Evolutionary conservation across 75 land plant species (phyloP), one percentile per base, ranked within the genome.

Genomic region (Larix kaempferi): DNA sequence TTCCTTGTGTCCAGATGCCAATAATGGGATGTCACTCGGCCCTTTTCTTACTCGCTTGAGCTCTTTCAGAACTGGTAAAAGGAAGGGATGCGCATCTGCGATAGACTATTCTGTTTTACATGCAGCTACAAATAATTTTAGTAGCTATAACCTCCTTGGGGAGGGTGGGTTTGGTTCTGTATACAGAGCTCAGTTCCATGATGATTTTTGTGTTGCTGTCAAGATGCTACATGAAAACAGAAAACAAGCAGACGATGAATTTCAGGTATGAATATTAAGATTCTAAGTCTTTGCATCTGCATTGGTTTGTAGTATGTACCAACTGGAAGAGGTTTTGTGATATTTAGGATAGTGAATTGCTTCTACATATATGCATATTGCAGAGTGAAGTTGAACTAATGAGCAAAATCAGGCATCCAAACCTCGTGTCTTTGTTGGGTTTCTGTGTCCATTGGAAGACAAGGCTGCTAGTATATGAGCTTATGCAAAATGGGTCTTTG

Each of bases 131-230:
- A 58, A 78, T 23, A 85, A 82, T 49, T 85, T 85, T 80, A 82
- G 86, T 76, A 62, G 78, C 13, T 58, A 55, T 27, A 82, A 82
- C 74, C 23, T 82, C 56, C 78, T 85, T n/a, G 86, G 86, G 49
- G 33, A 77, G 64, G 86, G 86, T 35, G 86, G 86, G n/a, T 85
- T 77, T 74, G 81, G 86, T 16, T 84, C 58, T 44, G 85, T 85
- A 13, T 85, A 78, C 60, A 82, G 74, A 64, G 86, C 86, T 3
- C 26, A 56, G 22, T 62, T 85, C 10, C 86, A 78, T 57, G 76
- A 82, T n/a, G 85, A 65, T 25, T 65, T 59, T 17, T 82, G 61
- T 75, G 86, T 77, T 19, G 86, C 86, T 13, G 86, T 85, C 26
- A 85, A 85, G 78, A 19, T 72, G 74, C 80, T 85, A 21, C 17